phyloP scores from a whole-genome alignment of 768 basidiomycete species.

The Rhodotorula toruloides region DNA sequence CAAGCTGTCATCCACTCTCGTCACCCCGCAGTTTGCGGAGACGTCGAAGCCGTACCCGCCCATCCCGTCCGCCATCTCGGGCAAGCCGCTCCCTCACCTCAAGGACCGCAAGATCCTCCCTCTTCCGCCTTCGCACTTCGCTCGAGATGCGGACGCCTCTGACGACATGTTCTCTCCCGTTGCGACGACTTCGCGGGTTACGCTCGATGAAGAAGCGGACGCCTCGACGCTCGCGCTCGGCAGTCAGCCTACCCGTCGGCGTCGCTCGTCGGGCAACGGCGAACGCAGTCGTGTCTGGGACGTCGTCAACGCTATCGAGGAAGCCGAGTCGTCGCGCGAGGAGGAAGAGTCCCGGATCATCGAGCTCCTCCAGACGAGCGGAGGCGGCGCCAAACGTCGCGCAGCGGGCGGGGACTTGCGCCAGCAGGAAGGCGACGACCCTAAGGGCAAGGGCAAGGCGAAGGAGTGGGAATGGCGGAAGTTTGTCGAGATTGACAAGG shows the following conservation, averaged over 20 bases:
- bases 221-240: neutral
- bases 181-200: neutral
- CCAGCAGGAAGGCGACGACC: neutral
- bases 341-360: conserved; percentile 34
- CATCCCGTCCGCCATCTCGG: neutral
- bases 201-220: neutral
- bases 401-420: conserved; percentile 19
- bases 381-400: conserved; percentile 9
- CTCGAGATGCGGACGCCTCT: neutral
- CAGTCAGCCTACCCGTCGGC: neutral
- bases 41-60: neutral
- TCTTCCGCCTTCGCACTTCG: conserved; percentile 12
- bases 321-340: conserved; percentile 30
- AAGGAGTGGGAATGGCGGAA: neutral
- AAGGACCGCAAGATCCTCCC: conserved; percentile 23
- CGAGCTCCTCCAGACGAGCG: conserved; percentile 20
- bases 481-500: conserved; percentile 14
- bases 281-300: conserved; percentile 22
- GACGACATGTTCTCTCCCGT: neutral
- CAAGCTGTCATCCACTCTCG: neutral
- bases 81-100: conserved; percentile 11
- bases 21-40: conserved; percentile 9
- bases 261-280: neutral
- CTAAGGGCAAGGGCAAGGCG: conserved; percentile 4
- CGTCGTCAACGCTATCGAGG: conserved; percentile 25